A percentile compares a stretch with the other conserved stretches of the same genome.
Conservation (phyloP, 139 green algal species). For the Auxenochlorella pyrenoidosa region DNA sequence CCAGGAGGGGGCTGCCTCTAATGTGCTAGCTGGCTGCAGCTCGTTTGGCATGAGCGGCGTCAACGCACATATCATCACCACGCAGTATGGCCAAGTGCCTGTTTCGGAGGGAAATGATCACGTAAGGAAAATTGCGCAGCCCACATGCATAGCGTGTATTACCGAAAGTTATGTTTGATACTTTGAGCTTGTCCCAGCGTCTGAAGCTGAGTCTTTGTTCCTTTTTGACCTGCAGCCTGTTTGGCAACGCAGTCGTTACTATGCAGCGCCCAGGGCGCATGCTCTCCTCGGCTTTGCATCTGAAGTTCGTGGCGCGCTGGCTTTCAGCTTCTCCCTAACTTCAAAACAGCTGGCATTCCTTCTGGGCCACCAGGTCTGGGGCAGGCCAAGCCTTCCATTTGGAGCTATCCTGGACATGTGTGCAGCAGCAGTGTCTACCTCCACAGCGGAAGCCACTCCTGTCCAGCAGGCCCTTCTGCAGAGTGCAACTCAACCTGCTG, state of each 20-base stretch:
- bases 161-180: neutral
- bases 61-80: slow-evolving; percentile 51
- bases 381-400: slow-evolving; percentile 53
- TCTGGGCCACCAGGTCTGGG: slow-evolving; percentile 53
- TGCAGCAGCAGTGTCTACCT: neutral
- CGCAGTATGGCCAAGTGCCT: neutral
- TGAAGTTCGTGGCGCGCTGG: neutral
- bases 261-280: neutral
- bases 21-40: slow-evolving; percentile 37
- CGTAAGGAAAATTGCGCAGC: no score
- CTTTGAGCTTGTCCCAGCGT: no score
- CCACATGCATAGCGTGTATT: neutral
- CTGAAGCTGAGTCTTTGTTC: neutral
- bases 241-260: neutral
- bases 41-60: slow-evolving; percentile 62
- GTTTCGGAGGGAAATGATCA: no score
- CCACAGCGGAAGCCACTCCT: neutral
- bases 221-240: neutral
- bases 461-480: neutral
- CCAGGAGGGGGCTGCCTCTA: no score
- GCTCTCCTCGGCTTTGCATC: neutral
- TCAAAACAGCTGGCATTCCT: slow-evolving; percentile 41
- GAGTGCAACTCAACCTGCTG: neutral
- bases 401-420: slow-evolving; percentile 69
- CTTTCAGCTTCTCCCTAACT: neutral